Base-by-base conservation (phyloP, 192 early-diverging fungal species). In the Cetraspora pellucida region DNA sequence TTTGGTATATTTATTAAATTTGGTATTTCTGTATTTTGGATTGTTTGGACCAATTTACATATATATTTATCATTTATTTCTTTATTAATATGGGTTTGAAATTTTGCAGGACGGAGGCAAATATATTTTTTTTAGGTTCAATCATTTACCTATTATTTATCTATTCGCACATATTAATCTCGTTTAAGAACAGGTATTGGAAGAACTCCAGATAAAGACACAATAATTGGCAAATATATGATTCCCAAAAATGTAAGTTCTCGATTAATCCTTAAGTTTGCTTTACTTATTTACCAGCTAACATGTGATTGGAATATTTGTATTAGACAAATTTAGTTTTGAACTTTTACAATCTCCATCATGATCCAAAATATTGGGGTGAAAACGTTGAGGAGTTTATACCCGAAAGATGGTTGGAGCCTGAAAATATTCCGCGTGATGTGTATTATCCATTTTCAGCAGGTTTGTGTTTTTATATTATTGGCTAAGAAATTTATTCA, bases 321-420 rank as follows among this genome's bases (percentile, higher is more conserved):
- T 66, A 31, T 23, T 47, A 73, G 72, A 73, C 72, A 45, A 37
- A 73, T 45, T 25, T 73, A 54, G 28, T 47, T 8, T 27, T 45
- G 11, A 73, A 73, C 44, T 43, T 27, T 59, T 73, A 73, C 58
- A 1, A 2, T 4, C 16, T 59, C 19, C 73, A 64, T 63, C 10
- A 46, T 49, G n/a, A 46, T n/a, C 17, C 72, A 19, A 47, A 74
- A 43, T 47, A 61, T 60, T 74, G 72, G 72, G 72, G 72, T 27
- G 58, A 59, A 46, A 28, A 75, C 47, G 73, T 63, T 47, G 14
- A 60, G 25, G 45, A 75, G 23, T 75, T 75, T 50, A 14, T 63
- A 28, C 73, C 73, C 1, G 73, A 75, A 75, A 46, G 59, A 49
- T 75, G 73, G 58, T 30, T 64, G n/a, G 43, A 27, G 25, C 2